phyloP scores from a whole-genome alignment of 495 filamentous ascomycete genomes.

The Bacidia rubella region DNA sequence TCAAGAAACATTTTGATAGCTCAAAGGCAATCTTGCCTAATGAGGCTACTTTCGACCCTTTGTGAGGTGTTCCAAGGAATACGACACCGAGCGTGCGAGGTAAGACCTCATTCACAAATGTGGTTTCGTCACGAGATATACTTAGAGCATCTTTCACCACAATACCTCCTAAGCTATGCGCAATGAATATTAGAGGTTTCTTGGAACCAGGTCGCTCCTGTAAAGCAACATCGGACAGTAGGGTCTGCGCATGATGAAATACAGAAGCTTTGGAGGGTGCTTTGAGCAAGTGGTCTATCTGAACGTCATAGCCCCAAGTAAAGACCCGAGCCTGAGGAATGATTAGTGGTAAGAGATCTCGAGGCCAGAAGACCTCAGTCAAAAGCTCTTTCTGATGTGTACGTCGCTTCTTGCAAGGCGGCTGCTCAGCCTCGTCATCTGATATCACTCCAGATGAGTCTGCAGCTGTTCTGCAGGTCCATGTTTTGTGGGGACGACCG shows the following conservation, averaged over 20 bases:
- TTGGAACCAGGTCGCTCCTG: slow-evolving; percentile 17
- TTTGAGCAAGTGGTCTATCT: slow-evolving; percentile 48
- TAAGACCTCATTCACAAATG: slow-evolving; percentile 14
- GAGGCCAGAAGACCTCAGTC: slow-evolving; percentile 52
- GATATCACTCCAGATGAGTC: background rate
- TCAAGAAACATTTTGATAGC: slow-evolving; percentile 48
- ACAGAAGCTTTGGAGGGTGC: slow-evolving; percentile 55
- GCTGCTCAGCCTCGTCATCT: background rate
- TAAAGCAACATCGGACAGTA: slow-evolving; percentile 45
- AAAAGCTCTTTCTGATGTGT: background rate
- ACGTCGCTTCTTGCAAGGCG: background rate
- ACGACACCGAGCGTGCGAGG: slow-evolving; percentile 58
- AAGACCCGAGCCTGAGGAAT: slow-evolving; percentile 51
- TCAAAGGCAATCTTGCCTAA: slow-evolving; percentile 60
- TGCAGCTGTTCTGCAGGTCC: slow-evolving; percentile 41
- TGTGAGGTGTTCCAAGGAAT: slow-evolving; percentile 78
- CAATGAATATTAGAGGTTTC: slow-evolving; percentile 32
- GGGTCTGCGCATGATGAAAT: slow-evolving; percentile 64
- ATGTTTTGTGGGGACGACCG: slow-evolving; percentile 60
- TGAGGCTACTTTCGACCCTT: slow-evolving; percentile 58
- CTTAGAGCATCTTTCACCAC: slow-evolving; percentile 28
- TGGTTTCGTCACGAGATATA: slow-evolving; percentile 13
- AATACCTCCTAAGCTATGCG: slow-evolving; percentile 40
- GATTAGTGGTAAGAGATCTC: slow-evolving; percentile 41
- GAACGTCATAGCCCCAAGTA: slow-evolving; percentile 75